Base-by-base conservation (phyloP, 2,329 filamentous ascomycete genomes). In the Colletotrichum costaricense region DNA sequence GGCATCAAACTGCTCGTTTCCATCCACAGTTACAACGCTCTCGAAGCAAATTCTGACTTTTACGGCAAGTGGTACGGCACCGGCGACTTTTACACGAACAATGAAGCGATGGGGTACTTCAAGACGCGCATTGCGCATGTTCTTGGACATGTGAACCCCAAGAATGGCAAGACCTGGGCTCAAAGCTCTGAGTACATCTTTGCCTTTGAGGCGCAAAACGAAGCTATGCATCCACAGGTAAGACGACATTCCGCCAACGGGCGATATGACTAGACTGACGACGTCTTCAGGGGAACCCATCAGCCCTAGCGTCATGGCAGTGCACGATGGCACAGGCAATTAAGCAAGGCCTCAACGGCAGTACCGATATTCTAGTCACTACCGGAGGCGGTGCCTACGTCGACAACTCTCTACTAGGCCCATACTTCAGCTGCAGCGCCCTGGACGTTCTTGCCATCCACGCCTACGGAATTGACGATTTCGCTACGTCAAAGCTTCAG, bases 131-230 rank as follows among this genome's bases (percentile, higher is more conserved):
- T 75, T 14, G 63, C 64, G 3, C 74, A 71, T 22, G 65, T 75
- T 9, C 55, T 76, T 54, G 52, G 59, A n/a, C 73, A 75, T 54
- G 73, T 75, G 4, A 76, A 54, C 16, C 58, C 38, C 3, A 55
- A 72, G 14, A 78, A 68, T n/a, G 70, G 72, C 7, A 77, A 76
- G 42, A 56, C 70, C 0, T 78, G 74, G 76, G 42, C 46, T 1
- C 55, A 76, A 55, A 77, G 74, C 60, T 74, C 75, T 0, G 75
- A 77, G 42, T 77, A 78, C 6, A 78, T 77, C 7, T 78, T 77
- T 64, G 76, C 74, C 2, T 78, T 78, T 22, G 74, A 78, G 42
- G 75, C 76, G 5, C 76, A 78, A 12, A 78, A 77, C 4, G 74
- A 78, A 38, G 77, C 74, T 5, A 76, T 78, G 76, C 74, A 78